A percentile compares a stretch with the other conserved stretches of the same genome.
Conservation (phyloP, 2,329 filamentous ascomycete genomes). For the Calonectria hawksworthii region DNA sequence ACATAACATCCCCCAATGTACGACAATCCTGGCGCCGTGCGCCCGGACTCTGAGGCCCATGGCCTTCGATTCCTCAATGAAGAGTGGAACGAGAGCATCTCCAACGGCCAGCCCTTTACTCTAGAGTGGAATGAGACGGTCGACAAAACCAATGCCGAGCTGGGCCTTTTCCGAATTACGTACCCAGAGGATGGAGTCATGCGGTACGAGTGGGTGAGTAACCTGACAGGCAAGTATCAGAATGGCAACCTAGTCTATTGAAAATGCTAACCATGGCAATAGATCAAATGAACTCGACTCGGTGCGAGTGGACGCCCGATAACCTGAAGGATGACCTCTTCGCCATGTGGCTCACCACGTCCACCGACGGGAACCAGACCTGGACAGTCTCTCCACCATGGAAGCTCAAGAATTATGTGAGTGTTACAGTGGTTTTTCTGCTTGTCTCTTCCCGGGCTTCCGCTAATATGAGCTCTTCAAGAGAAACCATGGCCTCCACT, state of each 20-base stretch:
- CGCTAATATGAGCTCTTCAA: conserved; percentile 25
- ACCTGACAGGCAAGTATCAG: not conserved
- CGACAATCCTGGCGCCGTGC: conserved; percentile 29
- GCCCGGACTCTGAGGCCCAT: conserved; percentile 38
- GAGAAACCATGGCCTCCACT: conserved; percentile 40
- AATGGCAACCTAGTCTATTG: not conserved
- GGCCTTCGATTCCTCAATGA: conserved; percentile 51
- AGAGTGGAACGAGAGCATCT: conserved; percentile 52
- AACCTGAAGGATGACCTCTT: conserved; percentile 46
- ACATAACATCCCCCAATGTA: conserved; percentile 41
- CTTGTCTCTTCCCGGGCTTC: not conserved
- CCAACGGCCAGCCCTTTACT: conserved; percentile 47
- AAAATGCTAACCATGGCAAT: not conserved
- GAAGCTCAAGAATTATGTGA: conserved; percentile 45
- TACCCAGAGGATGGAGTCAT: conserved; percentile 49
- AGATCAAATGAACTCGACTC: conserved; percentile 44
- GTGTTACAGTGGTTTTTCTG: not conserved
- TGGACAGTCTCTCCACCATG: conserved; percentile 52
- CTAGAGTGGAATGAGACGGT: conserved; percentile 50
- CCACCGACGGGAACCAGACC: conserved; percentile 36
- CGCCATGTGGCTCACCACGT: conserved; percentile 47
- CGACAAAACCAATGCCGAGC: conserved; percentile 33
- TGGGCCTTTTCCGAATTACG: conserved; percentile 48
- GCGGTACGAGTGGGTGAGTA: conserved; percentile 48
- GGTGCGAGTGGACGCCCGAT: conserved; percentile 48